A percentile compares a stretch with the other conserved stretches of the same genome.
Evolutionary conservation across 495 filamentous ascomycete species (phyloP).

Genomic region (Parachaetomium inaequale): DNA sequence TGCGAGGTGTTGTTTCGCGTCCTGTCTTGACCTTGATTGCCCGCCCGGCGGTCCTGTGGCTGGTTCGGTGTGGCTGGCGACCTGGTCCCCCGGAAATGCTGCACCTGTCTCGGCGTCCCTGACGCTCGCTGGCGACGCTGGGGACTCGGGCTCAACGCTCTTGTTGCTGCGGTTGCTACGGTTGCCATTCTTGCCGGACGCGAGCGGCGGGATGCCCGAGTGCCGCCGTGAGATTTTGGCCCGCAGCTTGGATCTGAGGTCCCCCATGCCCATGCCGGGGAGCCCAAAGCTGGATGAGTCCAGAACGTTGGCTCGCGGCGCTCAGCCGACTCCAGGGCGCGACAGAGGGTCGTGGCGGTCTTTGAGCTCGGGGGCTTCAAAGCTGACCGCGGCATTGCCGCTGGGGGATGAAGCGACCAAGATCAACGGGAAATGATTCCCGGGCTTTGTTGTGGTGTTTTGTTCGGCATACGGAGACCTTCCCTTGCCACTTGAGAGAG

Average conservation of each 20-base stretch:
- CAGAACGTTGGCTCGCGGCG: slow-evolving; percentile 4
- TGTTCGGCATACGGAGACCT: background rate
- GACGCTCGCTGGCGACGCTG: background rate
- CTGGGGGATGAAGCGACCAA: background rate
- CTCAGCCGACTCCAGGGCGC: background rate
- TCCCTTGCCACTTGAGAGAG: background rate
- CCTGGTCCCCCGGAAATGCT: background rate
- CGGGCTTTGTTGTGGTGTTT: background rate
- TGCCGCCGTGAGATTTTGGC: slow-evolving; percentile 47
- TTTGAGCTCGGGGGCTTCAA: background rate
- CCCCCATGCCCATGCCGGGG: slow-evolving; percentile 49
- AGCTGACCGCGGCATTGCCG: background rate
- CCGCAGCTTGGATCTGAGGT: slow-evolving; percentile 45
- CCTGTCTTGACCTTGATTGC: slow-evolving; percentile 5
- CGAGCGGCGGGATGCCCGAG: slow-evolving; percentile 37
- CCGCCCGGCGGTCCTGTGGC: background rate
- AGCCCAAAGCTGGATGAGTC: background rate
- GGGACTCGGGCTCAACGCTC: slow-evolving; percentile 13
- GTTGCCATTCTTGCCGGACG: slow-evolving; percentile 22
- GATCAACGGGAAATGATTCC: background rate
- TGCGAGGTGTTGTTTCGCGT: background rate
- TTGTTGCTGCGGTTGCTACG: slow-evolving; percentile 21
- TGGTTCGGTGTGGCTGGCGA: slow-evolving; percentile 9
- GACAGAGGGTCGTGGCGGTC: background rate
- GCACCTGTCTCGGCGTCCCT: slow-evolving; percentile 3